Conservation (phyloP, 2,329 filamentous ascomycete species). For the Trichophaea hybrida region DNA sequence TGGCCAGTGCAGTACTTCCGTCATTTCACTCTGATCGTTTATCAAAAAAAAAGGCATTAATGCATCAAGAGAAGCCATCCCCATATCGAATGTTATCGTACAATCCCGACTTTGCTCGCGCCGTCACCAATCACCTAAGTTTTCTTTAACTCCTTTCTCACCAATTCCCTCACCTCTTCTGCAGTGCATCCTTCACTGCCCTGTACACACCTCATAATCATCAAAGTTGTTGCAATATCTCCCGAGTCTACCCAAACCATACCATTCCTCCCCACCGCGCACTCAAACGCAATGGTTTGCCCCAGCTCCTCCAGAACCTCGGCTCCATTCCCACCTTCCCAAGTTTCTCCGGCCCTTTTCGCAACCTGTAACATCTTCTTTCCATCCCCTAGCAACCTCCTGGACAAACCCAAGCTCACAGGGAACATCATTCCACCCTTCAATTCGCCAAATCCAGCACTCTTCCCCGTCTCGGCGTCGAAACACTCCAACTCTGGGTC, state of each 20-base stretch:
- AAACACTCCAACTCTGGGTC: constrained; percentile 86
- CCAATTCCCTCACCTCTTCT: constrained; percentile 56
- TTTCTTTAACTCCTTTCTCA: constrained; percentile 50
- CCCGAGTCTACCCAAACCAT: constrained; percentile 82
- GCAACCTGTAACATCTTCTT: constrained; percentile 31
- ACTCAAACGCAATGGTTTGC: constrained; percentile 75
- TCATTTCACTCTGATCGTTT: too few species aligned
- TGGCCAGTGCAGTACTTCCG: too few species aligned
- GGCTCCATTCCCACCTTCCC: constrained; percentile 18
- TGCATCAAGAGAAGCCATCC: too few species aligned
- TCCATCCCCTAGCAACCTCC: constrained; percentile 49
- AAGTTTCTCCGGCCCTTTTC: constrained; percentile 37
- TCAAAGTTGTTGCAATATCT: constrained; percentile 54
- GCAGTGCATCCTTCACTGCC: constrained; percentile 57
- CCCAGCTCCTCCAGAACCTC: constrained; percentile 64
- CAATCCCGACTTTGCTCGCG: not conserved
- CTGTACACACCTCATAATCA: constrained; percentile 62
- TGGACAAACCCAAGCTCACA: constrained; percentile 67
- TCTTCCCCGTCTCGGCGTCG: constrained; percentile 69
- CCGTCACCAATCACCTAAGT: not conserved
- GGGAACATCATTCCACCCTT: constrained; percentile 74
- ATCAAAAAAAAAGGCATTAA: too few species aligned
- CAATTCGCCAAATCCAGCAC: constrained; percentile 73
- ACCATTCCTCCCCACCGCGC: constrained; percentile 84
- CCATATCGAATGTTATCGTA: not conserved